These are phyloP conservation scores for Erysiphe neolycopersici DNA, from an alignment of 2,329 filamentous ascomycete genomes.

Conservation along the genomic window DNA sequence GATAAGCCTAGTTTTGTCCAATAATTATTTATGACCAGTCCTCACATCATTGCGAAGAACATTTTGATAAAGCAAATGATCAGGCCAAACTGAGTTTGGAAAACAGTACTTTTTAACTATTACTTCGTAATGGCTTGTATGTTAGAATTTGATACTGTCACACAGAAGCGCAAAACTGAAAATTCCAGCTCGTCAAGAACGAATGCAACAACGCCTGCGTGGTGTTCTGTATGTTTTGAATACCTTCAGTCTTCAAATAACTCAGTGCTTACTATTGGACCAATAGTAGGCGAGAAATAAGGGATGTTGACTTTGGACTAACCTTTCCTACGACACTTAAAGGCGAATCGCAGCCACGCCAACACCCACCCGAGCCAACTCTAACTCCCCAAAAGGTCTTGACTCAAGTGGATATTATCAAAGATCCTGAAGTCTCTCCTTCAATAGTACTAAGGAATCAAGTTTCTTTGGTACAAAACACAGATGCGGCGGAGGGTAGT, in stretches of 20 bases:
- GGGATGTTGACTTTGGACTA: conserved; percentile 31
- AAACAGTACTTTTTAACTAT: too few relatives aligned
- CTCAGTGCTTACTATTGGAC: conserved; percentile 14
- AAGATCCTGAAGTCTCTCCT: neutral
- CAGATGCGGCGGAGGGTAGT: neutral
- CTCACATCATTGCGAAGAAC: too few relatives aligned
- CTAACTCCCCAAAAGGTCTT: neutral
- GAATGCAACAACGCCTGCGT: conserved; percentile 36
- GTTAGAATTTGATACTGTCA: too few relatives aligned
- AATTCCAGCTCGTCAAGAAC: conserved; percentile 26
- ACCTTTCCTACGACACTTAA: conserved; percentile 16
- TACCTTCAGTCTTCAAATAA: neutral
- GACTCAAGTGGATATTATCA: neutral
- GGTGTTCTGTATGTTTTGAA: conserved; percentile 27
- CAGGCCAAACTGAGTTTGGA: too few relatives aligned
- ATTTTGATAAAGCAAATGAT: too few relatives aligned
- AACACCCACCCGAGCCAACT: conserved; percentile 2
- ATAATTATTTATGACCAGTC: too few relatives aligned
- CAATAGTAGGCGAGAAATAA: conserved; percentile 21
- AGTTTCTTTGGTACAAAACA: neutral
- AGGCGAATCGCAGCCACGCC: neutral
- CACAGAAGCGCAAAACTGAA: neutral
- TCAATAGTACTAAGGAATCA: conserved; percentile 3
- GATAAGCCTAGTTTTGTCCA: too few relatives aligned
- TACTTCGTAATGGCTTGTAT: too few relatives aligned